Percentiles rank a stretch among this genome's conserved stretches.
These are phyloP conservation scores for Leccinum sublutescens DNA, from an alignment of 768 basidiomycete species.

Conservation along the genomic window DNA sequence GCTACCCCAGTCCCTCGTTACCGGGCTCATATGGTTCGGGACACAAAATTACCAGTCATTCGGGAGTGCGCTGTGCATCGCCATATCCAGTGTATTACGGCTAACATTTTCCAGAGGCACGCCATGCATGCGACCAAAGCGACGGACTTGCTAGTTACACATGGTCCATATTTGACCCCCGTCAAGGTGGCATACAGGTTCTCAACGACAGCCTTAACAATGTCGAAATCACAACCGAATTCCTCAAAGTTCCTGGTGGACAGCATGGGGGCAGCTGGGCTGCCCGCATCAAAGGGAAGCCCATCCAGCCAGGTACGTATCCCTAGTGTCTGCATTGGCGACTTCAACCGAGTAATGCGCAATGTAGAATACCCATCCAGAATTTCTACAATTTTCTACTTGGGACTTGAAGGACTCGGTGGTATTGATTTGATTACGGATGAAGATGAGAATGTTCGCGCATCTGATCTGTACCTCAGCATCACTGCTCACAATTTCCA, in stretches of 20 bases:
- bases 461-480: neutral
- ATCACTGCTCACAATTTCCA: constrained; percentile 31
- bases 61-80: constrained; percentile 45
- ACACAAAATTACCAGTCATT: constrained; percentile 79
- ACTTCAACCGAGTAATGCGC: constrained; percentile 27
- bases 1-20: constrained; percentile 86
- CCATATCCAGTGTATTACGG: neutral
- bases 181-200: constrained; percentile 83
- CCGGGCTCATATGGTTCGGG: constrained; percentile 93
- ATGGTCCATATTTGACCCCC: constrained; percentile 85
- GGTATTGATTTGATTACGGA: constrained; percentile 76
- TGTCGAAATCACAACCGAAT: constrained; percentile 78
- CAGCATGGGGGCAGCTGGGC: constrained; percentile 88
- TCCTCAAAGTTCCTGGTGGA: constrained; percentile 83
- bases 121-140: constrained; percentile 87
- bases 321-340: neutral
- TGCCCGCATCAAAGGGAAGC: constrained; percentile 77
- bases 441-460: constrained; percentile 67
- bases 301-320: constrained; percentile 58
- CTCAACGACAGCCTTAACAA: constrained; percentile 82
- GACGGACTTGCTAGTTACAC: constrained; percentile 81
- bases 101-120: constrained; percentile 48
- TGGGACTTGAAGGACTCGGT: constrained; percentile 86
- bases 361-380: constrained; percentile 47
- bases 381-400: constrained; percentile 81